phyloP scores from a whole-genome alignment of 805 yeast genomes.

The Grigorovia humatica region DNA sequence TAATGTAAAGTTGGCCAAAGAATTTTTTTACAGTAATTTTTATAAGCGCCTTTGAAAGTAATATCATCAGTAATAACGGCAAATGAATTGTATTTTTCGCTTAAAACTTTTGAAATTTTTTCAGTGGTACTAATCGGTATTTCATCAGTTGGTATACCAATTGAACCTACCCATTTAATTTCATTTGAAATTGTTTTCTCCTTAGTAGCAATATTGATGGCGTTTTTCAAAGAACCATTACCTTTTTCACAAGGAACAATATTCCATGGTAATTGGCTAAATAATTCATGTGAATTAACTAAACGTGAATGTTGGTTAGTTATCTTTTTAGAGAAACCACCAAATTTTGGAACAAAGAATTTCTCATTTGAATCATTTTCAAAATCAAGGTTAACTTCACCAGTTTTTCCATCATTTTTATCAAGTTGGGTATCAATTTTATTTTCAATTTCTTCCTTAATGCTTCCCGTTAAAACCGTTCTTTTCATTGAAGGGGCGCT shows the following conservation, averaged over 20 bases:
- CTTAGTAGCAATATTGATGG: constrained; percentile 51
- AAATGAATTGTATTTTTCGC: constrained; percentile 42
- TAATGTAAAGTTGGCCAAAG: constrained; percentile 93
- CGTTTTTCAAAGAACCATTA: constrained; percentile 82
- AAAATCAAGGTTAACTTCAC: constrained; percentile 17
- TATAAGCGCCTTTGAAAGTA: constrained; percentile 83
- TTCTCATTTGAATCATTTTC: constrained; percentile 12
- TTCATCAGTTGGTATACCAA: constrained; percentile 84
- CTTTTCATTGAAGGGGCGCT: constrained; percentile 28
- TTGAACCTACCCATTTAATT: constrained; percentile 76
- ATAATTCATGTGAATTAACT: constrained; percentile 28
- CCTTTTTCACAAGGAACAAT: constrained; percentile 64
- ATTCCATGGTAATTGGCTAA: constrained; percentile 55
- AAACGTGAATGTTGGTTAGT: constrained; percentile 34
- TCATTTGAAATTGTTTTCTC: constrained; percentile 30
- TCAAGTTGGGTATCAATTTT: neutral
- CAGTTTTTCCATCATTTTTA: neutral
- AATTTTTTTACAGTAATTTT: constrained; percentile 84
- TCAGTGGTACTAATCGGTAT: constrained; percentile 47
- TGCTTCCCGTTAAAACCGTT: constrained; percentile 6
- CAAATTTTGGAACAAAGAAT: constrained; percentile 40
- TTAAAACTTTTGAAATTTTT: constrained; percentile 41
- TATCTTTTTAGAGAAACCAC: constrained; percentile 63
- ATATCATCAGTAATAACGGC: constrained; percentile 69
- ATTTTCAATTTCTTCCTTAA: constrained; percentile 1